Conservation (phyloP, 176 grass and related monocot species). For the Miscanthus lutarioriparius region DNA sequence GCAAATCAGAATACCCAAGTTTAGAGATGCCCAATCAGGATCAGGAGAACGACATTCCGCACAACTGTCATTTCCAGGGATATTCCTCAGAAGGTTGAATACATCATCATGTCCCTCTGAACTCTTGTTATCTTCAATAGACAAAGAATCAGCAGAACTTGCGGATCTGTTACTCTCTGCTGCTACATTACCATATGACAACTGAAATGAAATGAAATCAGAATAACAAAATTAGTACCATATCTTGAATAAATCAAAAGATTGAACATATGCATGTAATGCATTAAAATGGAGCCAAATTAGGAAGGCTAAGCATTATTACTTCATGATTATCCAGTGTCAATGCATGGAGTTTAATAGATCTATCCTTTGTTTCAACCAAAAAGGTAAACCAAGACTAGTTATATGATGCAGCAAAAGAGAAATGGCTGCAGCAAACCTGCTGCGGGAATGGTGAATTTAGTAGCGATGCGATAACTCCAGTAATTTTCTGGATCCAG, state of each 20-base stretch:
- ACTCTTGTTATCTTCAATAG: slow-evolving; percentile 45
- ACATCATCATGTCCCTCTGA: slow-evolving; percentile 65
- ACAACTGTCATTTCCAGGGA: slow-evolving; percentile 94
- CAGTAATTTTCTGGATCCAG: slow-evolving; percentile 94
- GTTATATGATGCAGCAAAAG: slow-evolving; percentile 23
- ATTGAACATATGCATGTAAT: slow-evolving; percentile 11
- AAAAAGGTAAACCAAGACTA: slow-evolving; percentile 26
- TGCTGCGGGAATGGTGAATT: slow-evolving; percentile 69
- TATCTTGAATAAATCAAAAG: slow-evolving; percentile 7
- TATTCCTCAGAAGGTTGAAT: slow-evolving; percentile 56
- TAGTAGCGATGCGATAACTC: slow-evolving; percentile 94
- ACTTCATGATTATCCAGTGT: slow-evolving; percentile 11
- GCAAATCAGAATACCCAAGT: slow-evolving; percentile 92
- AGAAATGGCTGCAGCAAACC: slow-evolving; percentile 38
- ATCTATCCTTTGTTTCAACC: neutral
- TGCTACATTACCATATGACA: slow-evolving; percentile 42
- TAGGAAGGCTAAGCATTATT: slow-evolving; percentile 10
- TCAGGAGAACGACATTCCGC: slow-evolving; percentile 84
- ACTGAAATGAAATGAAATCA: slow-evolving; percentile 53
- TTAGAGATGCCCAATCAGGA: slow-evolving; percentile 95
- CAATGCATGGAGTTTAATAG: neutral
- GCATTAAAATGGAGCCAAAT: slow-evolving; percentile 20
- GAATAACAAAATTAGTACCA: slow-evolving; percentile 4
- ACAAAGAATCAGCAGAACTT: slow-evolving; percentile 45
- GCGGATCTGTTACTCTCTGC: slow-evolving; percentile 38